These are phyloP conservation scores for Pichia paraexigua DNA, from an alignment of 805 yeast genomes.

Conservation along the genomic window DNA sequence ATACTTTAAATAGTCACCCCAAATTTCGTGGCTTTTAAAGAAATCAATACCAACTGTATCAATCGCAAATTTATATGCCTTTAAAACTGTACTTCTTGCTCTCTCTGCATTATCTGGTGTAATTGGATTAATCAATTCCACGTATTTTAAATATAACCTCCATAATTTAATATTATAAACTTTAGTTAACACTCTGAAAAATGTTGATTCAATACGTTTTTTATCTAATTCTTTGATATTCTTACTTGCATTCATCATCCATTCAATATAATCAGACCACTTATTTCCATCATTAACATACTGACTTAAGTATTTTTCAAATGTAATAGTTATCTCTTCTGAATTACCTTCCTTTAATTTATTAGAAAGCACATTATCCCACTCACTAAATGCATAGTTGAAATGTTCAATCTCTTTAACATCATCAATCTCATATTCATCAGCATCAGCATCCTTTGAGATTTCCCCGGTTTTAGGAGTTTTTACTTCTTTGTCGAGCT, in stretches of 20 bases:
- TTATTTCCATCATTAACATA: conserved; percentile 63
- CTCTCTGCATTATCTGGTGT: conserved; percentile 59
- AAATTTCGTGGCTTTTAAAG: conserved; percentile 51
- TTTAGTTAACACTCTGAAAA: conserved; percentile 53
- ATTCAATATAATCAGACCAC: conserved; percentile 70
- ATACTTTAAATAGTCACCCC: conserved; percentile 80
- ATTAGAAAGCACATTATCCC: conserved; percentile 38
- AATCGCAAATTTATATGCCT: conserved; percentile 79
- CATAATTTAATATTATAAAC: conserved; percentile 64
- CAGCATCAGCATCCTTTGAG: conserved; percentile 42
- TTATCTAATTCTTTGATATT: conserved; percentile 61
- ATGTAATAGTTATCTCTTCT: conserved; percentile 51
- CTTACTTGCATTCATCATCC: conserved; percentile 15
- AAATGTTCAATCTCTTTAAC: conserved; percentile 34
- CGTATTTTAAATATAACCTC: conserved; percentile 69
- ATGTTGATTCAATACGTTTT: conserved; percentile 53
- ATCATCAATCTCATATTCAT: conserved; percentile 28
- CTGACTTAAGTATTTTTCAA: conserved; percentile 49
- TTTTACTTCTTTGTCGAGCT: background rate
- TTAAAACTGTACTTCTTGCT: conserved; percentile 63
- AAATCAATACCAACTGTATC: conserved; percentile 74
- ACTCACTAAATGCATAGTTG: conserved; percentile 46
- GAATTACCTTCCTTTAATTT: conserved; percentile 40
- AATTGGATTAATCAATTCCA: conserved; percentile 59
- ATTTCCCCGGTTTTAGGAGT: background rate